These are phyloP conservation scores for Geotrichum citri-aurantii DNA, from an alignment of 1,139 yeast genomes.

Conservation along the genomic window DNA sequence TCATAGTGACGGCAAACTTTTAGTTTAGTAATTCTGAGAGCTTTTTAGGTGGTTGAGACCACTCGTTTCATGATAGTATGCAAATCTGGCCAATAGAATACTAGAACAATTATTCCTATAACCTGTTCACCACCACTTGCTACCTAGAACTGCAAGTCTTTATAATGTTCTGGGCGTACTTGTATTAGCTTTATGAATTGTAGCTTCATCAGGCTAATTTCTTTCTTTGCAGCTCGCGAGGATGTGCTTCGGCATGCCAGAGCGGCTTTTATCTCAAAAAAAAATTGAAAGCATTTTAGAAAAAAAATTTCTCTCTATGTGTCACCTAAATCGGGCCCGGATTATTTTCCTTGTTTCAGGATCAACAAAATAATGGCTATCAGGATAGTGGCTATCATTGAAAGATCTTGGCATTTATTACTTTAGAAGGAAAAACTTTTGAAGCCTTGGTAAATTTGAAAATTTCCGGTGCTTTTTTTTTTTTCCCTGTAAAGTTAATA, in stretches of 20 bases:
- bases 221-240: background rate
- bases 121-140: background rate
- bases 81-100: background rate
- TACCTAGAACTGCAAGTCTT: background rate
- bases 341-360: background rate
- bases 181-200: background rate
- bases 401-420: background rate
- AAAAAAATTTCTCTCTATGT: background rate
- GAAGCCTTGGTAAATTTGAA: background rate
- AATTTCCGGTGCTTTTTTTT: background rate
- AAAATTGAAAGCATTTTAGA: background rate
- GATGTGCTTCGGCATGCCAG: background rate
- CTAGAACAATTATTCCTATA: background rate
- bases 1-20: background rate
- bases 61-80: background rate
- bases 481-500: background rate
- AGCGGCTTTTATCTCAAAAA: background rate
- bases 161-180: background rate
- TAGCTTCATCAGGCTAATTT: background rate
- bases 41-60: background rate
- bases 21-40: background rate
- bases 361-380: background rate
- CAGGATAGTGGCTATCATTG: background rate
- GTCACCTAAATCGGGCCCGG: background rate
- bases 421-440: background rate